These are phyloP conservation scores for Fusarium anthophilum DNA, from an alignment of 2,329 filamentous ascomycete species.

Conservation along the genomic window DNA sequence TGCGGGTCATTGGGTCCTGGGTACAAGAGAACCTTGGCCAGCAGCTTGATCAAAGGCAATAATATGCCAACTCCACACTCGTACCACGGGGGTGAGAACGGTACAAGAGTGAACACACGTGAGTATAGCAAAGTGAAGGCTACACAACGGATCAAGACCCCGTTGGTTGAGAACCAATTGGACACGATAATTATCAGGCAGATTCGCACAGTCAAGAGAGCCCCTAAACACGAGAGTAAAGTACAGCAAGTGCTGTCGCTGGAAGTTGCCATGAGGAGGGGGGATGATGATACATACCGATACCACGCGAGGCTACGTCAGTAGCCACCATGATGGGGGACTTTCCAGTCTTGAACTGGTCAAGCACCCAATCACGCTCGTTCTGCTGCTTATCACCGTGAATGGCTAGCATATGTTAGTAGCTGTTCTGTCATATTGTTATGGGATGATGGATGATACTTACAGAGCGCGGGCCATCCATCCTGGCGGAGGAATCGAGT, in stretches of 20 bases:
- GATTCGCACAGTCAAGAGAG: slow-evolving; percentile 88
- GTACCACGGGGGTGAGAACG: slow-evolving; percentile 69
- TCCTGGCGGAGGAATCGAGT: slow-evolving; percentile 97
- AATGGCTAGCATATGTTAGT: slow-evolving; percentile 73
- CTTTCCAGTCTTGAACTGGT: slow-evolving; percentile 99
- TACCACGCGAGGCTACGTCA: slow-evolving; percentile 99
- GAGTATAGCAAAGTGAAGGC: slow-evolving; percentile 70
- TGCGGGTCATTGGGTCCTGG: slow-evolving; percentile 65
- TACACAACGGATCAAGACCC: slow-evolving; percentile 78
- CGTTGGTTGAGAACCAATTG: slow-evolving; percentile 82
- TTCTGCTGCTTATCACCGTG: slow-evolving; percentile 99
- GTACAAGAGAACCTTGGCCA: slow-evolving; percentile 66
- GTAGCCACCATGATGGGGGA: slow-evolving; percentile 99
- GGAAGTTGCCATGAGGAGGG: slow-evolving; percentile 63
- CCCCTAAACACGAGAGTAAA: slow-evolving; percentile 93
- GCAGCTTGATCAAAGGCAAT: slow-evolving; percentile 80
- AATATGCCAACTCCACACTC: slow-evolving; percentile 80
- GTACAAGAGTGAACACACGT: slow-evolving; percentile 78
- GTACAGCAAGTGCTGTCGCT: slow-evolving; percentile 71
- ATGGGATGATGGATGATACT: slow-evolving; percentile 53
- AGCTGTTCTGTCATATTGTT: slow-evolving; percentile 38
- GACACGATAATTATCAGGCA: slow-evolving; percentile 86
- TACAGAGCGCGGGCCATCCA: slow-evolving; percentile 96
- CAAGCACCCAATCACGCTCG: slow-evolving; percentile 98
- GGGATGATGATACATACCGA: slow-evolving; percentile 86